Base-by-base conservation (phyloP, 768 basidiomycete species). In the Rhodotorula paludigena region DNA sequence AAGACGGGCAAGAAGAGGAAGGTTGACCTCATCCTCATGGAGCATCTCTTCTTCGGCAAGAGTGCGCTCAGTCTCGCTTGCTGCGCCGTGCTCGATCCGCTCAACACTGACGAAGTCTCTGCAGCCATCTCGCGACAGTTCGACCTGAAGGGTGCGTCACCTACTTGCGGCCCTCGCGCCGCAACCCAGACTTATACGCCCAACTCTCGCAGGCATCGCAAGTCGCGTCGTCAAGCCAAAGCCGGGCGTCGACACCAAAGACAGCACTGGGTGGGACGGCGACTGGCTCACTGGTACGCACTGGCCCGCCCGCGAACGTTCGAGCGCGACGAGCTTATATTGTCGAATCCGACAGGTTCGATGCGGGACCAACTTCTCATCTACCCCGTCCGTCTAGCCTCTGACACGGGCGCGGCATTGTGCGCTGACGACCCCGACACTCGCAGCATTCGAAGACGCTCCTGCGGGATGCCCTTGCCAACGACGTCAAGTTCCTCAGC, bases 1-100 rank as follows among this genome's bases (percentile, higher is more conserved):
- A 63, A 68, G 63, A 68, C 59, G 15, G 74, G 85, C 5, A 89
- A 89, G 75, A 85, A 87, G 8, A 88, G 86, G 9, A 86, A 92
- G 73, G 92, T 94, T 89, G 96, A 94, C 74, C 80, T 98, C n/a
- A 80, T 97, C 39, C 89, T 98, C 51, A 97, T 96, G 92, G 94
- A 98, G 79, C 93, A 77, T 92, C 96, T 21, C 81, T 97, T 60
- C 79, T 94, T 51, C 85, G 93, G 79, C 84, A 85, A 79, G 28
- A 63, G 71, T 38, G 18, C n/a, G 39, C 38, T 42, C 2, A 25
- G 32, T 36, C 36, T 5, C 36, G 30, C 14, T 28, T 23, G 28
- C 25, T 30, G 12, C 10, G 2, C 41, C 32, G 8, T 47, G 28
- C 9, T 15, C 41, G 33, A 5, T n/a, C 36, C 32, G 49, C 28